Evolutionary conservation across 1,284 basidiomycete species (phyloP).

Genomic region (Ceratobasidium sp.): DNA sequence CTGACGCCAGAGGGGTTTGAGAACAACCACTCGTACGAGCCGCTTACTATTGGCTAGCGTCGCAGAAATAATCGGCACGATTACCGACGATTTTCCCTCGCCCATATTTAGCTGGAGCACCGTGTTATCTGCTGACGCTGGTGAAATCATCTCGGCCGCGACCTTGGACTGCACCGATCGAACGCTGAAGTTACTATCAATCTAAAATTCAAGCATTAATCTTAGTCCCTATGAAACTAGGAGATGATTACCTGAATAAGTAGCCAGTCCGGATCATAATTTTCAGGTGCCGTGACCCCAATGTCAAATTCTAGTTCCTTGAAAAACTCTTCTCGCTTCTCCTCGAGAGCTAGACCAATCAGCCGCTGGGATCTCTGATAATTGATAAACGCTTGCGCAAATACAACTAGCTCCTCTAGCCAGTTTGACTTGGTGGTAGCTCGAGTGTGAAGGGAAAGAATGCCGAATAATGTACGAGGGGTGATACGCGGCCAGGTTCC

Average conservation of each 20-base stretch:
- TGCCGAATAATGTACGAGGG: background rate
- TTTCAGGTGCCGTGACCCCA: background rate
- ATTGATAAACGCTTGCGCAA: constrained; percentile 17
- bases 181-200: constrained; percentile 60
- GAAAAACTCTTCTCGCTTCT: constrained; percentile 16
- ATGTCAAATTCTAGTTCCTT: constrained; percentile 6
- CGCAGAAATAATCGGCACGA: constrained; percentile 59
- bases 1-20: constrained; percentile 58
- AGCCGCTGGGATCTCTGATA: constrained; percentile 25
- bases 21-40: constrained; percentile 61
- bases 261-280: constrained; percentile 3
- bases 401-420: background rate
- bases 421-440: background rate
- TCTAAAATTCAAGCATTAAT: constrained; percentile 49
- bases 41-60: constrained; percentile 58
- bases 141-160: constrained; percentile 62
- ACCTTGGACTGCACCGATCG: constrained; percentile 58
- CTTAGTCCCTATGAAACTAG: background rate
- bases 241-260: constrained; percentile 25
- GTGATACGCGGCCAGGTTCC: constrained; percentile 38
- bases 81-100: constrained; percentile 66
- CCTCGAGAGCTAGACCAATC: background rate
- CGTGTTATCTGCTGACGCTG: constrained; percentile 54
- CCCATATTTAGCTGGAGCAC: constrained; percentile 69
- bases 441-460: constrained; percentile 6